These are phyloP conservation scores for Geosiphon pyriformis DNA, from an alignment of 192 early-diverging fungal genomes.

Conservation along the genomic window DNA sequence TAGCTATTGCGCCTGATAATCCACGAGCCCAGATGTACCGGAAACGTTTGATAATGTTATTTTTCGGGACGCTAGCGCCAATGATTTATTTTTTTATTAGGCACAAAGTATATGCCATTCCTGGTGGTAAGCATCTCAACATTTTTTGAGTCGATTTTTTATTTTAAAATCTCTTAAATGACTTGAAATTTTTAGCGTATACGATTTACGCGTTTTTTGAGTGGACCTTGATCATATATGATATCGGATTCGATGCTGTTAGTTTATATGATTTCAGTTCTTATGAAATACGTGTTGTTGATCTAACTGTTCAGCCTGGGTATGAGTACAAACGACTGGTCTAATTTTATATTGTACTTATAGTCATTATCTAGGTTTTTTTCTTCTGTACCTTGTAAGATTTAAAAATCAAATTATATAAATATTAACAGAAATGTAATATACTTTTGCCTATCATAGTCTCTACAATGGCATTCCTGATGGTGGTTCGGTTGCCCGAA, in stretches of 20 bases:
- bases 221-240: slow-evolving; percentile 75
- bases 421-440: neutral
- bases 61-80: slow-evolving; percentile 67
- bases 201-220: slow-evolving; percentile 80
- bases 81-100: slow-evolving; percentile 75
- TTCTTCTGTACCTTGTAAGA: neutral
- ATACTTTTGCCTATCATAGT: neutral
- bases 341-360: slow-evolving; percentile 1
- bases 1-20: slow-evolving; percentile 45
- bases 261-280: slow-evolving; percentile 61
- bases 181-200: slow-evolving; percentile 46
- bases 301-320: slow-evolving; percentile 29
- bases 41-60: slow-evolving; percentile 46
- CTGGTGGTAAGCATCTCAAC: slow-evolving; percentile 45
- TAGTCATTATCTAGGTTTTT: neutral
- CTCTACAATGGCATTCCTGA: neutral
- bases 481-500: neutral
- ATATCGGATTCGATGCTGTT: slow-evolving; percentile 71
- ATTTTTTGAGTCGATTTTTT: neutral
- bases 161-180: neutral
- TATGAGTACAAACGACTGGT: slow-evolving; percentile 8
- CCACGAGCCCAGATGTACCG: slow-evolving; percentile 48
- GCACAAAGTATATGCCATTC: slow-evolving; percentile 69
- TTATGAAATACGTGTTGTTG: slow-evolving; percentile 45
- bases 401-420: neutral